Base-by-base conservation (phyloP, 768 basidiomycete species). In the Lactarius hengduanensis region DNA sequence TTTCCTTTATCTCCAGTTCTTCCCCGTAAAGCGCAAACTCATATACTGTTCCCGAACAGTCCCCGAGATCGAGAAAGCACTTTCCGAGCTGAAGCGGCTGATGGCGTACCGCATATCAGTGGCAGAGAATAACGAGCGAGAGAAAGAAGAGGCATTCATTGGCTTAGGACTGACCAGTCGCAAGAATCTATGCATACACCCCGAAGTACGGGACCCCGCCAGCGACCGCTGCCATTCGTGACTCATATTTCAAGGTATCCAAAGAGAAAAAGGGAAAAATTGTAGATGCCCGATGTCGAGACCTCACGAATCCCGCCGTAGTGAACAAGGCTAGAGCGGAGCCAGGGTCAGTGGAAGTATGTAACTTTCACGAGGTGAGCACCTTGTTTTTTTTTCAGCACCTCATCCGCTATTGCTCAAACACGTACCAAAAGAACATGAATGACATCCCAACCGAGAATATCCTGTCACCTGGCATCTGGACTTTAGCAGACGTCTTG, bases 31-130 rank as follows among this genome's bases (percentile, higher is more conserved):
- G 67, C 85, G 97, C 67, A 98, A 98, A 76, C 87, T 99, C 65
- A 90, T 99, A 68, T 99, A 99, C 77, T 99, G 97, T 77, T 98
- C 97, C 11, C 95, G 97, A 72, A 99, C 97, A 11, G 97, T 99
- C 10, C 97, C 97, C 3, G 97, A 99, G 79, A 99, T 99, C 70
- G 97, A 99, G 77, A 99, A 99, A 76, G 97, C 96, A 0, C 80
- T 99, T 65, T 87, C 95, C 4, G 97, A 99, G 78, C 78, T 99
- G 74, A 97, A 98, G 75, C 81, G 96, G 59, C 79, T 99, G 26
- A 92, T 99, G 86, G 86, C 86, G 30, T 98, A 98, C 77, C 88
- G 97, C 50, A 82, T 87, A 70, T 78, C 81, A 10, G 81, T 78
- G 68, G 89, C 90, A 13, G 91, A 92, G 72, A 89, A 85, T 1